A percentile compares a stretch with the other conserved stretches of the same genome.
Evolutionary conservation across 2,329 filamentous ascomycete species (phyloP).

Genomic region (Geosmithia putterillii): DNA sequence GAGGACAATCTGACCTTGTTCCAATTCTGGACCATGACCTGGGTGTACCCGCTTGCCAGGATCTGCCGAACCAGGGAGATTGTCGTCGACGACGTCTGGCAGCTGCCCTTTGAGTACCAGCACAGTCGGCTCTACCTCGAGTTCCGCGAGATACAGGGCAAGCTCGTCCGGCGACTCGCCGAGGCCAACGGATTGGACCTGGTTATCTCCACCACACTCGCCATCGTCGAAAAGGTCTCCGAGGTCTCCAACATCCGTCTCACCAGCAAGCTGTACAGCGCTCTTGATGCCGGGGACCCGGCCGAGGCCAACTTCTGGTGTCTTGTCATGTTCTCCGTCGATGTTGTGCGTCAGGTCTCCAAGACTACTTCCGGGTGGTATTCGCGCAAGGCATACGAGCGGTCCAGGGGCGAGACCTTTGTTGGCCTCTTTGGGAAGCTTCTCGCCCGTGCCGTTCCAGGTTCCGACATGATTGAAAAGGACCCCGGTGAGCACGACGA

Average conservation of each 20-base stretch:
- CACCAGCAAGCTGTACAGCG: constrained; percentile 20
- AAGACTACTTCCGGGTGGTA: constrained; percentile 53
- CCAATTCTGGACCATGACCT: constrained; percentile 76
- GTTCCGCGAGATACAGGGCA: constrained; percentile 62
- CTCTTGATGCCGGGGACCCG: constrained; percentile 16
- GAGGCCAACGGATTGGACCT: constrained; percentile 72
- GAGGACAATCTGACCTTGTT: constrained; percentile 72
- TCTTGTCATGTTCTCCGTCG: constrained; percentile 19
- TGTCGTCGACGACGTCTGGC: constrained; percentile 72
- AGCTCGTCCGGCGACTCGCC: constrained; percentile 57
- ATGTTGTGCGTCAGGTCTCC: constrained; percentile 17
- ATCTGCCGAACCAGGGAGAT: constrained; percentile 54
- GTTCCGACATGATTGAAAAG: constrained; percentile 23
- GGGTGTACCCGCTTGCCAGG: constrained; percentile 65
- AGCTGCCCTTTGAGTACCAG: constrained; percentile 68
- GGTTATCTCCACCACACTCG: constrained; percentile 51
- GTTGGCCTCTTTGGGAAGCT: constrained; percentile 24
- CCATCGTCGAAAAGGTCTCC: constrained; percentile 34
- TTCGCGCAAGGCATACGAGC: constrained; percentile 70
- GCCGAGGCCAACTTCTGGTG: constrained; percentile 22
- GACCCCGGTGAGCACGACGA: constrained; percentile 11
- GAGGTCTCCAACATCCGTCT: constrained; percentile 25
- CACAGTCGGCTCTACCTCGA: constrained; percentile 61
- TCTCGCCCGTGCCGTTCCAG: constrained; percentile 22
- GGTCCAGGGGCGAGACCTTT: constrained; percentile 60